Evolutionary conservation across 345 rosid genomes (phyloP).

Genomic region (Erysimum cheiranthoides): DNA sequence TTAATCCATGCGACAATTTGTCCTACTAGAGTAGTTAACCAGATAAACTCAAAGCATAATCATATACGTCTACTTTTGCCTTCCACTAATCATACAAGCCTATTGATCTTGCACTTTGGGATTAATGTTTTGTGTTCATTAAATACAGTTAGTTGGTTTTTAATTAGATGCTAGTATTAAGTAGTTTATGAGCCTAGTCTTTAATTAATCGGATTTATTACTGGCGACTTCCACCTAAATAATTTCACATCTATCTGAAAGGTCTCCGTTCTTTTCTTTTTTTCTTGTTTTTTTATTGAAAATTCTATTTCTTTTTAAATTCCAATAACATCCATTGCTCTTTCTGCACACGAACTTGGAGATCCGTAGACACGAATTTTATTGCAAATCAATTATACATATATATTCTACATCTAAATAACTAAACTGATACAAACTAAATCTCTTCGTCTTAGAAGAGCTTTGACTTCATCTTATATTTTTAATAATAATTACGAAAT

Average conservation of each 20-base stretch:
- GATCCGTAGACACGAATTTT: constrained; percentile 36
- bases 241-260: constrained; percentile 1
- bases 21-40: constrained; percentile 1
- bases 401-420: constrained; percentile 23
- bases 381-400: constrained; percentile 27
- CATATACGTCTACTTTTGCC: neutral
- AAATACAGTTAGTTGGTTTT: neutral
- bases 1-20: neutral
- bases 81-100: constrained; percentile 20
- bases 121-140: neutral
- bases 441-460: constrained; percentile 29
- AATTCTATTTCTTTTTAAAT: no score
- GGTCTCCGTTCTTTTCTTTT: neutral
- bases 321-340: neutral
- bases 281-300: no score
- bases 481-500: neutral
- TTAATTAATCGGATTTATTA: neutral
- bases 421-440: constrained; percentile 26
- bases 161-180: neutral
- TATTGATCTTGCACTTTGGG: constrained; percentile 14
- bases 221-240: constrained; percentile 3
- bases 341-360: constrained; percentile 23
- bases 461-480: constrained; percentile 30
- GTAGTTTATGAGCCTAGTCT: neutral
- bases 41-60: constrained; percentile 8